These are phyloP conservation scores for Rhododendron mucronatum DNA, from an alignment of 148 eudicot species.

Conservation along the genomic window DNA sequence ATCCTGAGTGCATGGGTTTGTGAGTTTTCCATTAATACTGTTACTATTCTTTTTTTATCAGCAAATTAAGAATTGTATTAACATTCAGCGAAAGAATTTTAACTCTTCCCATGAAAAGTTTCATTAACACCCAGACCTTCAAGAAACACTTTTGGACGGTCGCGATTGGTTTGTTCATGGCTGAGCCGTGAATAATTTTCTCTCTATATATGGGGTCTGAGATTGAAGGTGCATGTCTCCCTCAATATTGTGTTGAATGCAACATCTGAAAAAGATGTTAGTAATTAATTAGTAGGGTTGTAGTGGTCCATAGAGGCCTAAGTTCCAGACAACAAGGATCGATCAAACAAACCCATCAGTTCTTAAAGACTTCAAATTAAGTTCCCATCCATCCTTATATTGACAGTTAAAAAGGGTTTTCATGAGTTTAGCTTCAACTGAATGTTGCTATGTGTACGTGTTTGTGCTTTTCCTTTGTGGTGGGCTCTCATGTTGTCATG, in stretches of 20 bases:
- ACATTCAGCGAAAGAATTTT: no score
- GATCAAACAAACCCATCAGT: conserved; percentile 7
- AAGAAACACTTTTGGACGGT: no score
- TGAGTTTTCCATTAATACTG: no score
- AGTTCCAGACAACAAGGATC: conserved; percentile 1
- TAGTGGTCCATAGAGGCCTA: neutral
- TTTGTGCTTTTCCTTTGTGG: neutral
- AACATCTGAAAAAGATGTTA: neutral
- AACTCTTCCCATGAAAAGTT: no score
- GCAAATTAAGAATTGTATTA: no score
- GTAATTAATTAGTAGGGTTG: neutral
- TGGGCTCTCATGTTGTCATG: neutral
- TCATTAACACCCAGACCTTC: no score
- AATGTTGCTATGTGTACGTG: neutral
- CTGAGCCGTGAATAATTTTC: no score
- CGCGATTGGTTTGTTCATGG: no score
- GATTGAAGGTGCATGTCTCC: neutral
- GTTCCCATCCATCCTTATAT: neutral
- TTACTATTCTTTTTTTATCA: no score
- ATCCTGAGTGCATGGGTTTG: no score
- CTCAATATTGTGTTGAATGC: neutral
- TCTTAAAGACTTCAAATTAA: neutral
- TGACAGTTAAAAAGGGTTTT: neutral
- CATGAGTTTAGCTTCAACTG: neutral
- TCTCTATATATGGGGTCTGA: neutral